These are phyloP conservation scores for Picea sitchensis DNA, from an alignment of 75 land plant genomes.

Conservation along the genomic window DNA sequence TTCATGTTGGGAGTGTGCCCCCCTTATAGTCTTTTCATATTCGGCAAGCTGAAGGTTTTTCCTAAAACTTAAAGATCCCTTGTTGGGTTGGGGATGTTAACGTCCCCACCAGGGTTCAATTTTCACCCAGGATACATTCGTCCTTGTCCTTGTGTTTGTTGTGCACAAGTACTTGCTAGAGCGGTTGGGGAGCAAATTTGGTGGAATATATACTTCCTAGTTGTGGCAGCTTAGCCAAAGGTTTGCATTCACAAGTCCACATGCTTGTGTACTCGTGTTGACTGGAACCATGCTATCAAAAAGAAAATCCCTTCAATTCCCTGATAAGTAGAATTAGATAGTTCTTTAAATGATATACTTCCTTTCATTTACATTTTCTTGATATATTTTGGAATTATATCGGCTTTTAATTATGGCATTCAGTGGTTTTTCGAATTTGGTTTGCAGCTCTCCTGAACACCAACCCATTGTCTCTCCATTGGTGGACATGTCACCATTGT, in stretches of 20 bases:
- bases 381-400: not conserved
- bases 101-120: not conserved
- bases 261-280: slow-evolving; percentile 16
- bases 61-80: too few species aligned
- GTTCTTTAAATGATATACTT: not conserved
- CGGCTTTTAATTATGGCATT: not conserved
- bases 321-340: slow-evolving; percentile 8
- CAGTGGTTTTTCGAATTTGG: not conserved
- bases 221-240: not conserved
- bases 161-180: not conserved
- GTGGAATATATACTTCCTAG: too few species aligned
- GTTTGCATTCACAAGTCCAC: too few species aligned
- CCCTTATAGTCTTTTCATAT: too few species aligned
- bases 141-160: not conserved
- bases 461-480: not conserved
- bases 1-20: too few species aligned
- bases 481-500: not conserved
- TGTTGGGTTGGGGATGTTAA: too few species aligned
- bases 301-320: not conserved
- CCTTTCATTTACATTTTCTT: not conserved
- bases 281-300: slow-evolving; percentile 11
- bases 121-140: too few species aligned
- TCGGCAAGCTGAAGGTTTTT: too few species aligned
- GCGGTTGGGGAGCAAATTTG: too few species aligned
- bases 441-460: slow-evolving; percentile 6